Percentiles rank a stretch among this genome's conserved stretches.
phyloP scores from a whole-genome alignment of 805 yeast species.

The Komagataella pseudopastoris region DNA sequence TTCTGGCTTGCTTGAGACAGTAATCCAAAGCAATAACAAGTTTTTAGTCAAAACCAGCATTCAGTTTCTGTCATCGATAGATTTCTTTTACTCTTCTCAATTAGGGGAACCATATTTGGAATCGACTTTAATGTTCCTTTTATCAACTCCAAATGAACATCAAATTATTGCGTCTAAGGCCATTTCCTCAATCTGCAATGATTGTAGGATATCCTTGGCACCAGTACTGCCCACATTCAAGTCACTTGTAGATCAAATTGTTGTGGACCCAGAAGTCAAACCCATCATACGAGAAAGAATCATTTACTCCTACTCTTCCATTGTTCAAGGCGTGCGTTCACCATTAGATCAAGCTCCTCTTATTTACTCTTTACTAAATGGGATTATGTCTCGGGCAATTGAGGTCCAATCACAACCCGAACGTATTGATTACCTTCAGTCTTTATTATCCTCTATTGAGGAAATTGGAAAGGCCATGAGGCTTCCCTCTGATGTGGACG shows the following conservation, averaged over 20 bases:
- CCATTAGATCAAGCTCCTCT: slow-evolving; percentile 26
- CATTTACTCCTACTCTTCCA: slow-evolving; percentile 47
- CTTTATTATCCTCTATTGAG: slow-evolving; percentile 49
- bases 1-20: slow-evolving; percentile 14
- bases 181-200: slow-evolving; percentile 43
- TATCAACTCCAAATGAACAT: slow-evolving; percentile 10
- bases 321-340: slow-evolving; percentile 38
- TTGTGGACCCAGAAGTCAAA: slow-evolving; percentile 24
- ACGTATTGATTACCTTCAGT: slow-evolving; percentile 29
- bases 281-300: slow-evolving; percentile 42
- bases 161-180: slow-evolving; percentile 37
- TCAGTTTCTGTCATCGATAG: slow-evolving; percentile 43
- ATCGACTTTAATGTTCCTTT: slow-evolving; percentile 35
- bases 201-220: slow-evolving; percentile 28
- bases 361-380: not conserved
- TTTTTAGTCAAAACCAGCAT: slow-evolving; percentile 35
- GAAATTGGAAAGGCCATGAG: slow-evolving; percentile 62
- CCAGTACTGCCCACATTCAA: slow-evolving; percentile 35
- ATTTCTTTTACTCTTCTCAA: slow-evolving; percentile 39
- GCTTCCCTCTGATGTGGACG: slow-evolving; percentile 39
- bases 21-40: slow-evolving; percentile 2
- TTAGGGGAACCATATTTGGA: slow-evolving; percentile 32
- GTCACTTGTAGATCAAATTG: slow-evolving; percentile 30
- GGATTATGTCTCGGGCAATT: not conserved
- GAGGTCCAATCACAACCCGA: not conserved